These are phyloP conservation scores for Trifolium repens DNA, from an alignment of 306 rosid species.

Conservation along the genomic window DNA sequence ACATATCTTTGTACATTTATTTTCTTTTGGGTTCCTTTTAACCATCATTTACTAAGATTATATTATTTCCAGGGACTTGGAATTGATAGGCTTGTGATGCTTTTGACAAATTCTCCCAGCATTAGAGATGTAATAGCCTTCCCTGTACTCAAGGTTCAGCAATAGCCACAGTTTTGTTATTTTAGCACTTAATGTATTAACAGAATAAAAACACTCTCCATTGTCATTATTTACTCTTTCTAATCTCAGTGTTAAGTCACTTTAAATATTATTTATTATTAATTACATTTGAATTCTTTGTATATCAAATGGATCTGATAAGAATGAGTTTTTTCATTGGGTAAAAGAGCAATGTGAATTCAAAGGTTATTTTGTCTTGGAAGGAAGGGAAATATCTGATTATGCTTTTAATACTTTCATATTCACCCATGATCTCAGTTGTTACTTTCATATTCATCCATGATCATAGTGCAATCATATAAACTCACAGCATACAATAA, in stretches of 20 bases:
- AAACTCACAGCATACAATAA: slow-evolving; percentile 3
- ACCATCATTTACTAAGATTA: slow-evolving; percentile 32
- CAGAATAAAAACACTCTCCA: neutral
- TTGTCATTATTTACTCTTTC: slow-evolving; percentile 13
- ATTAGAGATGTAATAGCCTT: slow-evolving; percentile 97
- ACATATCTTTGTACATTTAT: slow-evolving; percentile 11
- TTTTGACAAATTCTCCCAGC: slow-evolving; percentile 86
- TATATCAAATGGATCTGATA: neutral
- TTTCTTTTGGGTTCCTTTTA: slow-evolving; percentile 10
- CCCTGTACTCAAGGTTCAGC: slow-evolving; percentile 85
- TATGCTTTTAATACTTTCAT: neutral
- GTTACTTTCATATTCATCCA: neutral
- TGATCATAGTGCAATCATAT: neutral
- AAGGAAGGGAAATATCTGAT: neutral
- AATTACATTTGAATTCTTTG: slow-evolving; percentile 22
- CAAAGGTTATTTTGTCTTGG: neutral
- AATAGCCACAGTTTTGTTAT: slow-evolving; percentile 42
- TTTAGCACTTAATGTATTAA: slow-evolving; percentile 3
- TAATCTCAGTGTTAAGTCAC: neutral
- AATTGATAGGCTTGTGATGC: slow-evolving; percentile 95
- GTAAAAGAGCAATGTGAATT: slow-evolving; percentile 10
- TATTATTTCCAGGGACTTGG: slow-evolving; percentile 84
- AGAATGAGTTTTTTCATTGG: slow-evolving; percentile 4
- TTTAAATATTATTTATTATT: neutral
- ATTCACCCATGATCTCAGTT: neutral